Conservation (phyloP, 2,329 filamentous ascomycete genomes). For the Colletotrichum sansevieriae region DNA sequence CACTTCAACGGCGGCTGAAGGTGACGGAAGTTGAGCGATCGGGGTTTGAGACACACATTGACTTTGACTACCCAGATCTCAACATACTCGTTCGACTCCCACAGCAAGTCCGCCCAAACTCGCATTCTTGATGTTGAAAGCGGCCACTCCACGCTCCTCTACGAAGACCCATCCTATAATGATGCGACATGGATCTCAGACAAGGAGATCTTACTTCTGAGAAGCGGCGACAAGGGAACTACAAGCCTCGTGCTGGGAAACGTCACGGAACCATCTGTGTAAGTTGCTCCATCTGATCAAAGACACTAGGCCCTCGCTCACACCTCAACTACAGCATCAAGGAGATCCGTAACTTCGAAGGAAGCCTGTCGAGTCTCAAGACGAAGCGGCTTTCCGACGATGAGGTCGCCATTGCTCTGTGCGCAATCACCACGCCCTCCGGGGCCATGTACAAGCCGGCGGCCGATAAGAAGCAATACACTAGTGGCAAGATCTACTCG, state of each 20-base stretch:
- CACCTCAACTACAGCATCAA: conserved; percentile 44
- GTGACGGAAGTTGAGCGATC: neutral
- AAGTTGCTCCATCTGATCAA: conserved; percentile 43
- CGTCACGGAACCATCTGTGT: conserved; percentile 55
- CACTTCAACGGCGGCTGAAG: neutral
- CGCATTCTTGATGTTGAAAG: conserved; percentile 77
- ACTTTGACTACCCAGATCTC: conserved; percentile 62
- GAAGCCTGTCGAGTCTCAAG: conserved; percentile 71
- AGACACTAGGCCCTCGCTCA: conserved; percentile 22
- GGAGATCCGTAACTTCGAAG: conserved; percentile 63
- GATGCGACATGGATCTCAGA: conserved; percentile 84
- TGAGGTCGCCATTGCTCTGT: conserved; percentile 68
- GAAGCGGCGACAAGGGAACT: conserved; percentile 60
- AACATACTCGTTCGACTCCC: conserved; percentile 83
- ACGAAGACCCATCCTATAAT: conserved; percentile 72
- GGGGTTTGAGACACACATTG: neutral
- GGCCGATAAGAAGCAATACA: conserved; percentile 69
- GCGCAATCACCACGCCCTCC: conserved; percentile 74
- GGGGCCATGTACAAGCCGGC: conserved; percentile 78
- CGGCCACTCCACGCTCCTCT: conserved; percentile 75
- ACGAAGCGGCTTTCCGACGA: conserved; percentile 62
- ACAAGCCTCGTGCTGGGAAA: conserved; percentile 61
- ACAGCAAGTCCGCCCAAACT: conserved; percentile 77
- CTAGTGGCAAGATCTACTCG: conserved; percentile 78
- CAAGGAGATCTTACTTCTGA: conserved; percentile 70